Percentiles rank a stretch among this genome's conserved stretches.
Conservation (phyloP, 805 yeast species). For the Pichia californica region DNA sequence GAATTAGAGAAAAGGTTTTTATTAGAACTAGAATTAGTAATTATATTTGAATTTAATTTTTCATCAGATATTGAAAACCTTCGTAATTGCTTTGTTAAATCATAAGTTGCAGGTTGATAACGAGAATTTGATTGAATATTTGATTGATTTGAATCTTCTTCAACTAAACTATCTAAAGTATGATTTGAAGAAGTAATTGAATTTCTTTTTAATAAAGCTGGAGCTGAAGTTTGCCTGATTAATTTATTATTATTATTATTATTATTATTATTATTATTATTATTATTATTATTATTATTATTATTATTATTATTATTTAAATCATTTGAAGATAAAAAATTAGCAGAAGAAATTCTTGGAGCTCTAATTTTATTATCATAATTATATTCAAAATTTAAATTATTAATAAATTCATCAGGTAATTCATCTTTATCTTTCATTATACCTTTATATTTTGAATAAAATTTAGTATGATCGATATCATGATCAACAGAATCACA, state of each 20-base stretch:
- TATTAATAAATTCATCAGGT: conserved; percentile 22
- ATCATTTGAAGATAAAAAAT: conserved; percentile 18
- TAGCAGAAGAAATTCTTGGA: conserved; percentile 40
- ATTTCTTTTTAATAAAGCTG: conserved; percentile 6
- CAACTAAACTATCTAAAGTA: conserved; percentile 18
- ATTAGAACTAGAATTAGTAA: background rate
- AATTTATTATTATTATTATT: background rate
- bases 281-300: background rate
- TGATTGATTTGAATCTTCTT: conserved; percentile 10
- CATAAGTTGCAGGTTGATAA: conserved; percentile 43
- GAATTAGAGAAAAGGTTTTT: background rate
- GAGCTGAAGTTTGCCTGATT: conserved; percentile 7
- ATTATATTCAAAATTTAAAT: conserved; percentile 30
- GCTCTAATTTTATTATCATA: conserved; percentile 52
- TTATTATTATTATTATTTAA: background rate
- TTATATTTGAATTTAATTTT: background rate
- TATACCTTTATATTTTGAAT: conserved; percentile 27
- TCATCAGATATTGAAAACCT: conserved; percentile 19
- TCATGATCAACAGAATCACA: conserved; percentile 25
- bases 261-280: no score
- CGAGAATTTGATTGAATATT: background rate
- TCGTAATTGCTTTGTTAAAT: conserved; percentile 35
- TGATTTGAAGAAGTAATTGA: conserved; percentile 12
- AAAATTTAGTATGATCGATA: conserved; percentile 26
- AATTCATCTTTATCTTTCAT: conserved; percentile 26